Conservation (phyloP, 495 filamentous ascomycete genomes). For the Cercophora newfieldiana region DNA sequence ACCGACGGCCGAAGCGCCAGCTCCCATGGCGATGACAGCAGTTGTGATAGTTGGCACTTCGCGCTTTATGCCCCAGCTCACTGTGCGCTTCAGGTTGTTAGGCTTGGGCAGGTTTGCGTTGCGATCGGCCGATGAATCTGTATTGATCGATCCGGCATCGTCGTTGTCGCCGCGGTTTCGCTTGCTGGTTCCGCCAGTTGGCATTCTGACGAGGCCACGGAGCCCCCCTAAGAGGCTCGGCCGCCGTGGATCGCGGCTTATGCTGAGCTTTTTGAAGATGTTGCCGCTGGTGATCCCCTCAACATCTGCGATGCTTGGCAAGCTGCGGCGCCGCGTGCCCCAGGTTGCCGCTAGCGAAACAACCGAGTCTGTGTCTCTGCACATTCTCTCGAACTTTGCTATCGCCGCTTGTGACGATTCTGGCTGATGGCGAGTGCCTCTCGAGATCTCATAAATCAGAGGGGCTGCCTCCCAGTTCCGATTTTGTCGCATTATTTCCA, state of each 20-base stretch:
- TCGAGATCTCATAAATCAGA: constrained; percentile 40
- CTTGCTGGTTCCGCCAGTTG: constrained; percentile 49
- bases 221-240: constrained; percentile 46
- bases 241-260: constrained; percentile 50
- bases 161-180: constrained; percentile 45
- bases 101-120: constrained; percentile 54
- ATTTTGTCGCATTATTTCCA: constrained; percentile 45
- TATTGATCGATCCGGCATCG: constrained; percentile 38
- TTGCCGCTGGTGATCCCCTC: constrained; percentile 58
- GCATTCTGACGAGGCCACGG: constrained; percentile 57
- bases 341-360: constrained; percentile 71
- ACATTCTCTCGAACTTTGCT: constrained; percentile 43
- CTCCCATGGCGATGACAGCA: constrained; percentile 63
- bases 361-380: constrained; percentile 52
- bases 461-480: constrained; percentile 52
- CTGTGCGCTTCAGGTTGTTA: constrained; percentile 53
- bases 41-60: constrained; percentile 64
- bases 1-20: constrained; percentile 62
- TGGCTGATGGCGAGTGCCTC: constrained; percentile 41
- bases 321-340: constrained; percentile 65
- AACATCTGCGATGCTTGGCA: constrained; percentile 58
- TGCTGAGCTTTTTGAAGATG: constrained; percentile 62
- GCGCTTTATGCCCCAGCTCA: constrained; percentile 59
- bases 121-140: constrained; percentile 35
- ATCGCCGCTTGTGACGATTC: constrained; percentile 55